phyloP scores from a whole-genome alignment of 108 stramenopile species.

The Poteriospumella lacustris region DNA sequence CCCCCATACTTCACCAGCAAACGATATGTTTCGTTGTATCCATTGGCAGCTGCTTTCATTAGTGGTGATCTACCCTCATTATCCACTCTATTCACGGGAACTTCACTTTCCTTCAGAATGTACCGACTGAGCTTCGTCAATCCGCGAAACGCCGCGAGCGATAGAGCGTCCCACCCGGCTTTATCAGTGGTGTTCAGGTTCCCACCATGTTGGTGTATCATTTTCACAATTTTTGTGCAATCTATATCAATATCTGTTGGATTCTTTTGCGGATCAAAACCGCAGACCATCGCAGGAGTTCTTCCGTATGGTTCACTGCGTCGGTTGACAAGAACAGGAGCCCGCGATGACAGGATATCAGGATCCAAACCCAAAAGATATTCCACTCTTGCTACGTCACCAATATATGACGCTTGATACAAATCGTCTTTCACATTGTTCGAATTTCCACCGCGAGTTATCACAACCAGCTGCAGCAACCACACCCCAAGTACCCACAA shows the following conservation, averaged over 20 bases:
- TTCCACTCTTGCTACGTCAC: not conserved
- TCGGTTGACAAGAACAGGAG: not conserved
- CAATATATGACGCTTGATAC: not conserved
- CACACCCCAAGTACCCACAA: too few species aligned
- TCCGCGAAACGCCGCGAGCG: not conserved
- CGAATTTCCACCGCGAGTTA: too few species aligned
- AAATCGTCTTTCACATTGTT: not conserved
- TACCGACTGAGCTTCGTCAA: not conserved
- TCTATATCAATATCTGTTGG: not conserved
- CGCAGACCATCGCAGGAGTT: constrained; percentile 6
- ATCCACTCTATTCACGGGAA: not conserved
- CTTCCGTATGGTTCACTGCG: not conserved
- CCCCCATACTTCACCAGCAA: not conserved
- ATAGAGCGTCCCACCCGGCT: not conserved
- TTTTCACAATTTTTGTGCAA: not conserved
- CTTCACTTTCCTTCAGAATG: not conserved
- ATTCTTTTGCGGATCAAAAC: constrained; percentile 15
- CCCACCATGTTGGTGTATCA: not conserved
- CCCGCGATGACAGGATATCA: not conserved
- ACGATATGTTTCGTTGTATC: not conserved
- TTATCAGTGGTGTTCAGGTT: not conserved
- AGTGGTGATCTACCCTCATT: not conserved
- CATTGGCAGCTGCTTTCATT: not conserved
- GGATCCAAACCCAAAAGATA: not conserved
- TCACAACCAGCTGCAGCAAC: too few species aligned